Percentiles rank a stretch among this genome's conserved stretches.
Conservation (phyloP, 768 basidiomycete species). For the Rhizopogon sp. region DNA sequence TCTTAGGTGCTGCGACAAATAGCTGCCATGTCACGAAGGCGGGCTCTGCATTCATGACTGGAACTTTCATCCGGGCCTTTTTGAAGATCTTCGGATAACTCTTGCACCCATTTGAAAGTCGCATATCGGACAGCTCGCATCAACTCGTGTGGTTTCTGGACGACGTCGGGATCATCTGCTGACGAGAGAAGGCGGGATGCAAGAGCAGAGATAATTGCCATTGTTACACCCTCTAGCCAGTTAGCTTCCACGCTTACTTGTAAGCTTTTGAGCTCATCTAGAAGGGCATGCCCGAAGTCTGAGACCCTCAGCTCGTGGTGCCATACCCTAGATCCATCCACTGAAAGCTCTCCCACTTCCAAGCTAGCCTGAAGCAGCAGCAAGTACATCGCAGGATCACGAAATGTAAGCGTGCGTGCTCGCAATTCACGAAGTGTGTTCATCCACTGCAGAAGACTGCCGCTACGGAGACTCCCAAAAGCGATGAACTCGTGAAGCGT, state of each 20-base stretch:
- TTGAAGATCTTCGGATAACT: slow-evolving; percentile 23
- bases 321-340: slow-evolving; percentile 23
- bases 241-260: slow-evolving; percentile 28
- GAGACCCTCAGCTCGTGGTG: slow-evolving; percentile 29
- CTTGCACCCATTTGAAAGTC: slow-evolving; percentile 30
- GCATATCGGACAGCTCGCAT: slow-evolving; percentile 27
- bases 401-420: slow-evolving; percentile 29
- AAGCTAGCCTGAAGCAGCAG: slow-evolving; percentile 36
- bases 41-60: slow-evolving; percentile 1
- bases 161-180: slow-evolving; percentile 6
- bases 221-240: slow-evolving; percentile 29
- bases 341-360: slow-evolving; percentile 29
- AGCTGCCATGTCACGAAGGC: slow-evolving; percentile 15
- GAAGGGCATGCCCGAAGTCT: slow-evolving; percentile 28
- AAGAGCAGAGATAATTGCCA: slow-evolving; percentile 26
- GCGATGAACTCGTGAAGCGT: slow-evolving; percentile 37
- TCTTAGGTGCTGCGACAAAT: slow-evolving; percentile 27
- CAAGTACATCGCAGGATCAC: slow-evolving; percentile 30
- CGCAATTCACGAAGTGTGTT: slow-evolving; percentile 40
- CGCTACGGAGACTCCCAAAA: slow-evolving; percentile 37
- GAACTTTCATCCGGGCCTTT: not conserved
- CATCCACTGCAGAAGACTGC: slow-evolving; percentile 38
- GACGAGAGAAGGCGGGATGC: slow-evolving; percentile 29
- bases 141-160: slow-evolving; percentile 15
- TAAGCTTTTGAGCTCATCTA: slow-evolving; percentile 27